A percentile compares a stretch with the other conserved stretches of the same genome.
Conservation (phyloP, 495 filamentous ascomycete species). For the Talaromyces ruber region DNA sequence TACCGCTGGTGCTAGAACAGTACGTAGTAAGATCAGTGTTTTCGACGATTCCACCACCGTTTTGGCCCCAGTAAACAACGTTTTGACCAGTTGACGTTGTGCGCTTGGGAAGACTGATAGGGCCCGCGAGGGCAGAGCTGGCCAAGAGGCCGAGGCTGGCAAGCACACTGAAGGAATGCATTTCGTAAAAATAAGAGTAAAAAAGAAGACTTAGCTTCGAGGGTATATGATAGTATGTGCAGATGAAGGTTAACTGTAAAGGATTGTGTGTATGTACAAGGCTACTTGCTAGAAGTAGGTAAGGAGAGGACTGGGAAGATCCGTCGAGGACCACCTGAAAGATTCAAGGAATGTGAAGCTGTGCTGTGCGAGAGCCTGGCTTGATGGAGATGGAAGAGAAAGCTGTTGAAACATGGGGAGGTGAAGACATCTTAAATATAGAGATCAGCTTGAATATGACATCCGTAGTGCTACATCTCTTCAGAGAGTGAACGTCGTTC, state of each 20-base stretch:
- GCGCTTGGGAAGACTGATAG: constrained; percentile 14
- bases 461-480: background rate
- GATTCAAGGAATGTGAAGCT: background rate
- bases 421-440: background rate
- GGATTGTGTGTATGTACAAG: background rate
- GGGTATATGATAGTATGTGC: background rate
- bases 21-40: constrained; percentile 29
- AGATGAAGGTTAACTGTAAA: background rate
- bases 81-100: constrained; percentile 16
- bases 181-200: constrained; percentile 7
- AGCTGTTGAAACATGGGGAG: background rate
- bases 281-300: background rate
- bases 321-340: background rate
- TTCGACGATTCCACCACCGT: constrained; percentile 29
- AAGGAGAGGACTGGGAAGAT: constrained; percentile 3
- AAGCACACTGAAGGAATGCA: constrained; percentile 20
- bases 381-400: background rate
- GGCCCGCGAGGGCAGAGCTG: constrained; percentile 18
- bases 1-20: constrained; percentile 23
- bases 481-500: background rate
- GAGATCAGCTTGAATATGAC: background rate
- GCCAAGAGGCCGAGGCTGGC: constrained; percentile 20
- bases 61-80: constrained; percentile 39
- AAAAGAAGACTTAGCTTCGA: background rate
- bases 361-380: constrained; percentile 4